These are phyloP conservation scores for Aspergillus fructus DNA, from an alignment of 2,329 filamentous ascomycete genomes.

Conservation along the genomic window DNA sequence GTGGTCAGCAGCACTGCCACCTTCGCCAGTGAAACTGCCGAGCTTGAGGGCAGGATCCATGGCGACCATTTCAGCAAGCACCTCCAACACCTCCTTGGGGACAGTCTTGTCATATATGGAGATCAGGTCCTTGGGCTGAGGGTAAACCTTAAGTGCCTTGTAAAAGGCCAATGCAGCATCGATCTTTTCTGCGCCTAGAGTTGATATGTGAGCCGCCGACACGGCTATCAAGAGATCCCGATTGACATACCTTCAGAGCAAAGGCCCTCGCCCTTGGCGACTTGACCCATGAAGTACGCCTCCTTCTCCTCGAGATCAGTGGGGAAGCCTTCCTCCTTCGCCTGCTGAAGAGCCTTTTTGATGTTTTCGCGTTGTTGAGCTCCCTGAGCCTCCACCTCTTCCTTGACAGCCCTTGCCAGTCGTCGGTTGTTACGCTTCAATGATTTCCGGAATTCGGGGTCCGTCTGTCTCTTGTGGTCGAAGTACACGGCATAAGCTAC, in stretches of 20 bases:
- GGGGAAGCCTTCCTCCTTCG: constrained; percentile 90
- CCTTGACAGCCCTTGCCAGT: constrained; percentile 47
- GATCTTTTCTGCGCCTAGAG: constrained; percentile 49
- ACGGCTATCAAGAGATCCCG: neutral
- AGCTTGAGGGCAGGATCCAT: constrained; percentile 75
- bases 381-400: constrained; percentile 48
- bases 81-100: constrained; percentile 92
- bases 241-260: constrained; percentile 71
- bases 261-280: constrained; percentile 81
- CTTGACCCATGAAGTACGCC: constrained; percentile 94
- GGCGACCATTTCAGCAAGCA: constrained; percentile 97
- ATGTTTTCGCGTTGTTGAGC: constrained; percentile 62
- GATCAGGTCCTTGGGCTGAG: constrained; percentile 87
- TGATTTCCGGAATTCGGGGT: constrained; percentile 61
- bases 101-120: constrained; percentile 98
- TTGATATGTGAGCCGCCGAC: constrained; percentile 14
- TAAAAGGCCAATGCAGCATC: constrained; percentile 95
- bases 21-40: constrained; percentile 44
- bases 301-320: constrained; percentile 88
- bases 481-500: constrained; percentile 66
- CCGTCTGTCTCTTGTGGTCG: constrained; percentile 63
- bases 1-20: constrained; percentile 33
- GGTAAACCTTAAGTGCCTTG: constrained; percentile 98
- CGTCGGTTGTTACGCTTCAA: constrained; percentile 52
- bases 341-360: constrained; percentile 71